phyloP scores from a whole-genome alignment of 805 yeast genomes.

The Candida silvatica region DNA sequence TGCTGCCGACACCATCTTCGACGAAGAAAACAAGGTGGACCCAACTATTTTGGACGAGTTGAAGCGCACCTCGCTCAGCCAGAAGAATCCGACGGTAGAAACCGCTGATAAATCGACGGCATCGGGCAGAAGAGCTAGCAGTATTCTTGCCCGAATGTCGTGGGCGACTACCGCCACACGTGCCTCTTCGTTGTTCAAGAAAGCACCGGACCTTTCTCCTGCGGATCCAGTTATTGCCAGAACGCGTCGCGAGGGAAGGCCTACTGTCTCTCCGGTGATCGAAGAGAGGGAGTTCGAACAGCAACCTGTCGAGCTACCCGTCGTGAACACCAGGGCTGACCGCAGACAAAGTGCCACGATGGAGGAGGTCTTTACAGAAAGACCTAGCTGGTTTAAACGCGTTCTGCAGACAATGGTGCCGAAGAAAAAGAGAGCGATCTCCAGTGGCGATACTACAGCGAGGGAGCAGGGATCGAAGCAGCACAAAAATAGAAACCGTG shows the following conservation, averaged over 20 bases:
- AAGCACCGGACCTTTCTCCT: slow-evolving; percentile 1
- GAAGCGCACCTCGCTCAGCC: background rate
- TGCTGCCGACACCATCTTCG: slow-evolving; percentile 5
- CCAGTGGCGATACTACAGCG: too few relatives aligned
- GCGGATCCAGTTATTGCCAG: slow-evolving; percentile 14
- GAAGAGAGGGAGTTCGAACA: too few relatives aligned
- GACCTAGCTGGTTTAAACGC: slow-evolving; percentile 17
- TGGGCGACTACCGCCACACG: slow-evolving; percentile 3
- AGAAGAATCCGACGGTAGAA: background rate
- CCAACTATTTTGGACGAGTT: slow-evolving; percentile 1
- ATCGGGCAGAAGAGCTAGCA: background rate
- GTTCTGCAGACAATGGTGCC: slow-evolving; percentile 5
- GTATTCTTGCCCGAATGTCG: background rate
- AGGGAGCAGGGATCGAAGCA: background rate
- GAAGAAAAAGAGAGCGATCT: slow-evolving; percentile 5
- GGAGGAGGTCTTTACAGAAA: too few relatives aligned
- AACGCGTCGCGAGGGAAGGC: background rate
- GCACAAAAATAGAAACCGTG: background rate
- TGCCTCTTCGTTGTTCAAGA: slow-evolving; percentile 8
- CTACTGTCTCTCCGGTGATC: too few relatives aligned
- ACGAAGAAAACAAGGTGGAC: slow-evolving; percentile 7
- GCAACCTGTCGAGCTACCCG: too few relatives aligned
- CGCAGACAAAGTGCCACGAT: background rate
- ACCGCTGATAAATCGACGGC: too few relatives aligned
- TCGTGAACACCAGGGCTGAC: slow-evolving; percentile 1